Conservation (phyloP, 345 rosid genomes). For the Boechera stricta region DNA sequence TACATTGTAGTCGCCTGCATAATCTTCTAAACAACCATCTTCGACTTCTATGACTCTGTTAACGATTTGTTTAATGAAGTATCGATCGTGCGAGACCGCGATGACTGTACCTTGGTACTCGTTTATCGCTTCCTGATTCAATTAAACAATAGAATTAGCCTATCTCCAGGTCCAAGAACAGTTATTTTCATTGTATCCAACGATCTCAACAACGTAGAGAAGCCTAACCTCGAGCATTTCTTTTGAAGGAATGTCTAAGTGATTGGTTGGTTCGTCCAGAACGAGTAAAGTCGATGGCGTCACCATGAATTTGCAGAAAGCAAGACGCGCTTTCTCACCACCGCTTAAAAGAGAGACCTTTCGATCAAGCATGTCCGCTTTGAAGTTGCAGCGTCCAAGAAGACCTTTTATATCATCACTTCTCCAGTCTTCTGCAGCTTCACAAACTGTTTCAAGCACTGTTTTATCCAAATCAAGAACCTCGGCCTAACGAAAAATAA, state of each 20-base stretch:
- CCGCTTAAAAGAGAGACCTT: constrained; percentile 93
- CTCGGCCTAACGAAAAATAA: constrained; percentile 68
- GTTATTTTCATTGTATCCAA: not conserved
- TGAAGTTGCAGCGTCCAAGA: constrained; percentile 97
- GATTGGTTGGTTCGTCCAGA: constrained; percentile 96
- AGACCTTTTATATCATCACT: constrained; percentile 94
- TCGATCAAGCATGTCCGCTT: constrained; percentile 92
- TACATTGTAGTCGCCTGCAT: constrained; percentile 92
- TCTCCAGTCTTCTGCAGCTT: constrained; percentile 95
- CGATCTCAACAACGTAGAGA: not conserved
- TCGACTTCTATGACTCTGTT: constrained; percentile 91
- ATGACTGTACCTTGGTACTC: constrained; percentile 89
- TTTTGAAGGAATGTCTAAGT: constrained; percentile 94
- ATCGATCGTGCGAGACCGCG: constrained; percentile 87
- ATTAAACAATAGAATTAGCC: constrained; percentile 4
- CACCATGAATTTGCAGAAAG: constrained; percentile 97
- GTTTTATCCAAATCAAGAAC: constrained; percentile 92
- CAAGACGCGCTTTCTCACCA: constrained; percentile 99
- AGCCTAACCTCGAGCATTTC: constrained; percentile 96
- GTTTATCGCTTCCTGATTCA: constrained; percentile 82
- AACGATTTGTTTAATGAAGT: constrained; percentile 93
- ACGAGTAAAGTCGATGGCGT: constrained; percentile 84
- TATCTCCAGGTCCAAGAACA: constrained; percentile 1
- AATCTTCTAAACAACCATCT: constrained; percentile 71
- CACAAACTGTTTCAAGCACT: constrained; percentile 84